Evolutionary conservation across 83 land plant species (phyloP).

Genomic region (Picea abies): DNA sequence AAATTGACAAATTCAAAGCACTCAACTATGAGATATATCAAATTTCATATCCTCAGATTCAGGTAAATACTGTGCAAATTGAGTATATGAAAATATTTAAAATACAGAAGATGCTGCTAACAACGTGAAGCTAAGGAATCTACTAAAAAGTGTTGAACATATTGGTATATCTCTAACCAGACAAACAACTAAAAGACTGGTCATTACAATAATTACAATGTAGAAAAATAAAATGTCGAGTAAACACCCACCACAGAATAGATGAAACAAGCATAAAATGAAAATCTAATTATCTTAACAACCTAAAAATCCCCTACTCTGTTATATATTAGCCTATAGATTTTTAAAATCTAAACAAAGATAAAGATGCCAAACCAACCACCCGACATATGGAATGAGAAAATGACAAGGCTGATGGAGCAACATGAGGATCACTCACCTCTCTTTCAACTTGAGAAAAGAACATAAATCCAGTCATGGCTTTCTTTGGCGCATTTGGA

Average conservation of each 20-base stretch:
- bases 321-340: neutral
- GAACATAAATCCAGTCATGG: conserved; percentile 44
- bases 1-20: neutral
- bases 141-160: no score
- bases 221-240: neutral
- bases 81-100: neutral
- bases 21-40: neutral
- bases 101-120: neutral
- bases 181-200: neutral
- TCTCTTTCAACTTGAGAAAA: conserved; percentile 44
- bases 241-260: neutral
- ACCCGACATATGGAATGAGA: neutral
- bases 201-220: neutral
- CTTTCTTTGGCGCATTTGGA: conserved; percentile 66
- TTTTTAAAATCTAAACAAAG: neutral
- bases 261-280: neutral
- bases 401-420: neutral
- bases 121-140: neutral
- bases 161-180: neutral
- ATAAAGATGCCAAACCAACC: neutral
- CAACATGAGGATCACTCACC: conserved; percentile 22
- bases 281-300: no score
- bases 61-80: neutral
- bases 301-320: no score
- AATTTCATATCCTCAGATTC: neutral